A percentile compares a stretch with the other conserved stretches of the same genome.
These are phyloP conservation scores for Macrophomina tecta DNA, from an alignment of 2,329 filamentous ascomycete species.

Conservation along the genomic window DNA sequence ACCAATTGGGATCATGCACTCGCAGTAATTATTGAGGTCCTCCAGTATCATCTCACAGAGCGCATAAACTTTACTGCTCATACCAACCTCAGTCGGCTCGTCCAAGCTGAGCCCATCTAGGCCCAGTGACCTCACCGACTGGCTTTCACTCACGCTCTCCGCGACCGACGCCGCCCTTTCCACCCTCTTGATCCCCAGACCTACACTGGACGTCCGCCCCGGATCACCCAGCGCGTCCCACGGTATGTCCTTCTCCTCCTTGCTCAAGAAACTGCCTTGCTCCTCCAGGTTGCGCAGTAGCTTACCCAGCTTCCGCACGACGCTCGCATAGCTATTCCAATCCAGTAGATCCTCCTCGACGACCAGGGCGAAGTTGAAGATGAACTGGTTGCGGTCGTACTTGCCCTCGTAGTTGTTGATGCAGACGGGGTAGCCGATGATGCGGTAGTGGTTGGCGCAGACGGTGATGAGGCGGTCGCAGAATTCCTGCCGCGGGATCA, in stretches of 20 bases:
- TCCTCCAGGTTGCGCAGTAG: conserved; percentile 91
- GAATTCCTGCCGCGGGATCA: conserved; percentile 93
- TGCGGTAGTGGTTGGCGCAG: conserved; percentile 73
- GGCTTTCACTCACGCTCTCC: conserved; percentile 18
- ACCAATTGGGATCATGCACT: conserved; percentile 98
- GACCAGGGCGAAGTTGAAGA: conserved; percentile 95
- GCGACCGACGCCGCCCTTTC: conserved; percentile 10
- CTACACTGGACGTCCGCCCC: conserved; percentile 11
- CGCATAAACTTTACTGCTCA: conserved; percentile 63
- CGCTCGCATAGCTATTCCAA: conserved; percentile 79
- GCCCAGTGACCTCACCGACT: conserved; percentile 16
- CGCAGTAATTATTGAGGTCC: conserved; percentile 94
- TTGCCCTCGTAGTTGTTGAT: conserved; percentile 73
- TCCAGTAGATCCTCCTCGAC: conserved; percentile 70
- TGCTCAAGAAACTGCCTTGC: conserved; percentile 82
- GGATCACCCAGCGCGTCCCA: conserved; percentile 20
- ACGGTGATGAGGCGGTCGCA: conserved; percentile 90
- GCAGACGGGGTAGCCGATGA: conserved; percentile 88
- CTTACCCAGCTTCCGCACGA: conserved; percentile 83
- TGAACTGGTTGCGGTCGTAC: conserved; percentile 93
- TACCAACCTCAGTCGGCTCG: conserved; percentile 44
- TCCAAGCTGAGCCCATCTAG: conserved; percentile 24
- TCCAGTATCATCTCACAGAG: conserved; percentile 87
- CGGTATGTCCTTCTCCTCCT: conserved; percentile 52
- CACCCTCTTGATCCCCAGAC: conserved; percentile 21